Base-by-base conservation (phyloP, 768 basidiomycete species). In the Mycena galopus region DNA sequence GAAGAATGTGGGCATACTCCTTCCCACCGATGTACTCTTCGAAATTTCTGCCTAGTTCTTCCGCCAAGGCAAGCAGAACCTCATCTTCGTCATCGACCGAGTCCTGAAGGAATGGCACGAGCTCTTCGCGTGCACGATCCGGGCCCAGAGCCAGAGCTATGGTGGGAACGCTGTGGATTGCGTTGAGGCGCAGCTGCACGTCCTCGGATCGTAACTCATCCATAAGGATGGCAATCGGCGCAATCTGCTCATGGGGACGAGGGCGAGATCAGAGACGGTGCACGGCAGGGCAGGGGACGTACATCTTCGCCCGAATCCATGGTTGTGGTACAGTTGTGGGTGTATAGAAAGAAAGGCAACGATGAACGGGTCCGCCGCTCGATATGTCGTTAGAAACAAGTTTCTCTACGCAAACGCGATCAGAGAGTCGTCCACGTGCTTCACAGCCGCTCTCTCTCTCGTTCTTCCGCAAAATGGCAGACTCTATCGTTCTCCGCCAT, bases 31-130 rank as follows among this genome's bases (percentile, higher is more conserved):
- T 90, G 80, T 98, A 99, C 73, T 99, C 95, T 78, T 96, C 93
- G 77, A 99, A 97, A 79, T 89, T 92, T 80, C 89, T 89, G 50
- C 98, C 98, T 25, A 99, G 85, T 80, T 99, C 98, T 77, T 99
- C 97, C 23, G 97, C 96, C 61, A 99, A 86, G 7, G 97, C 97
- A 55, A 99, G 88, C 50, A 99, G 86, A 33, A 99, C 97, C 79
- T 99, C 98, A 82, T 99, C 98, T 83, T 99, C 98, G 79, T 99
- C 98, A 82, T 99, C 98, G 75, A 99, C 92, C n/a, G 96, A 97
- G 79, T 99, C 97, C 84, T 96, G 96, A 65, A 99, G 90, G 86
- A 99, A 99, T 1, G 96, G 95, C 73, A 99, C 90, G 76, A 99
- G 90, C 81, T 99, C 98, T 66, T 96, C 94, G 73, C 97, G 91